Base-by-base conservation (phyloP, 1,284 basidiomycete species). In the Paramarasmius palmivorus region DNA sequence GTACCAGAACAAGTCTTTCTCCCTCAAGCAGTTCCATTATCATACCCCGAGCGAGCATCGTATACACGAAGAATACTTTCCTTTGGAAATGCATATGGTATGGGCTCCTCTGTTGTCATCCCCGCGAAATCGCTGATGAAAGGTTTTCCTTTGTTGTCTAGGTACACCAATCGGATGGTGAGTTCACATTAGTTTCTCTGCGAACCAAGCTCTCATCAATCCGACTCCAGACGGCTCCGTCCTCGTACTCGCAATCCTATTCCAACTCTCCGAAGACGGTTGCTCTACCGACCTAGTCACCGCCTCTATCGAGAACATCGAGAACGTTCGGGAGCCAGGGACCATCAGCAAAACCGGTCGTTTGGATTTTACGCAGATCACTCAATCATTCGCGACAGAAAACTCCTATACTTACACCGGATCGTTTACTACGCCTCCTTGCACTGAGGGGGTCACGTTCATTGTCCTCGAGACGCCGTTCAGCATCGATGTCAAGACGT, bases 21-120 rank as follows among this genome's bases (percentile, higher is more conserved):
- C 35, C 9, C 52, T 56, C 10, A 35, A n/a, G 25, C 55, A 56
- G 36, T 56, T 53, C 47, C 55, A 56, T 42, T 36, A 53, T 23
- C 55, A 56, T 19, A 56, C 55, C 9, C 55, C 55, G 0, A 49
- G 45, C 19, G 55, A 56, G 40, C 55, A 56, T 23, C 23, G 48
- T 4, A 49, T 56, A 5, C 19, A n/a, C 2, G 34, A 45, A 15
- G 55, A 56, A 51, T 56, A 53, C 32, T 56, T 25, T 38, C 52
- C 52, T 17, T 19, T 56, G 4, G 55, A 56, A 38, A 53, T 56
- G 39, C 55, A 55, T 26, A 52, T 55, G 54, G 54, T 55, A 23
- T 10, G 39, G n/a, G n/a, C n/a, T n/a, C n/a, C n/a, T n/a, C n/a
- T n/a, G n/a, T n/a, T n/a, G n/a, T n/a, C n/a, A n/a, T n/a, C n/a